Percentiles rank a stretch among this genome's conserved stretches.
These are phyloP conservation scores for Suhomyces chickasaworum DNA, from an alignment of 1,139 yeast species.

Conservation along the genomic window DNA sequence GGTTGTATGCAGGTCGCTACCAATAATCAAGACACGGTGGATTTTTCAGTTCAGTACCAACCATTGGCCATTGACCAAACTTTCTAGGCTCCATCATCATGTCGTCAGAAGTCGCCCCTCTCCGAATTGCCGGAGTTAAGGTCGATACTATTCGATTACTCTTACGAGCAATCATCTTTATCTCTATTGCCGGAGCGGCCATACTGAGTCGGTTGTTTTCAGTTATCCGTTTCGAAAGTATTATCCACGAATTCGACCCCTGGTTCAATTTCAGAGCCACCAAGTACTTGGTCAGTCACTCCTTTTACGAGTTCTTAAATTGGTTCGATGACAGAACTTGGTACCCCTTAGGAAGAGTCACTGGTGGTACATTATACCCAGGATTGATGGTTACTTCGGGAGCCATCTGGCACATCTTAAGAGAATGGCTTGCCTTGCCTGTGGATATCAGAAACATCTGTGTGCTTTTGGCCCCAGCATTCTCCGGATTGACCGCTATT, in stretches of 20 bases:
- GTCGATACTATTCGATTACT: constrained; percentile 49
- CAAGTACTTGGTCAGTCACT: constrained; percentile 78
- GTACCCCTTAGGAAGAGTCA: constrained; percentile 98
- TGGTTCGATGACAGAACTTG: constrained; percentile 99
- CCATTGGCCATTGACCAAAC: constrained; percentile 1
- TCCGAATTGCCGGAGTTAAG: constrained; percentile 38
- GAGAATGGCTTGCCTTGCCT: constrained; percentile 70
- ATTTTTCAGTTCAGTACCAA: constrained; percentile 9
- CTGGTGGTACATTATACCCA: constrained; percentile 98
- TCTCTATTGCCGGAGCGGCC: constrained; percentile 85
- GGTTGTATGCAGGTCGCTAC: constrained; percentile 7
- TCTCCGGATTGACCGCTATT: constrained; percentile 89
- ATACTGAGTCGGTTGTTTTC: constrained; percentile 81
- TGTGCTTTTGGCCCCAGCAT: constrained; percentile 95
- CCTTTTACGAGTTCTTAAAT: constrained; percentile 87
- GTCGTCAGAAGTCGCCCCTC: constrained; percentile 12
- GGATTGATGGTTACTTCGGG: constrained; percentile 98
- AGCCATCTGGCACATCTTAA: constrained; percentile 74
- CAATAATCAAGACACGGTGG: constrained; percentile 14
- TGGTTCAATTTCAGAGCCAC: constrained; percentile 99
- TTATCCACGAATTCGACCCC: constrained; percentile 98
- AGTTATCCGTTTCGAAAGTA: constrained; percentile 86
- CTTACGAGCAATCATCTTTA: constrained; percentile 64
- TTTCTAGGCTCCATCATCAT: constrained; percentile 1
- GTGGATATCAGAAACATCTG: constrained; percentile 94